Conservation (phyloP, 768 basidiomycete species). For the Chalciporus pseudorubinellus region DNA sequence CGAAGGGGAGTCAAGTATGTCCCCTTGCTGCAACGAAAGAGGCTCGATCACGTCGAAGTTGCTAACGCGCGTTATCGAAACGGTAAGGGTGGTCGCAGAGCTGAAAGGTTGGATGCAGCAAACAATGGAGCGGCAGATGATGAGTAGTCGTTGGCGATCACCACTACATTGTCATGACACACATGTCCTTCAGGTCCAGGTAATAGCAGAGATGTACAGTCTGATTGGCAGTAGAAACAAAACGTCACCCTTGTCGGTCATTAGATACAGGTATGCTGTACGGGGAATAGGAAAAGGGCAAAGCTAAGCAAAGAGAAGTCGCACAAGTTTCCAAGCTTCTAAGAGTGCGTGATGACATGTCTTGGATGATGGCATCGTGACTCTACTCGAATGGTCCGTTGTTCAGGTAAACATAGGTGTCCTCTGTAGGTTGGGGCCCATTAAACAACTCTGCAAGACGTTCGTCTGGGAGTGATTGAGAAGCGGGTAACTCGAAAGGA, state of each 20-base stretch:
- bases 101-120: conserved; percentile 30
- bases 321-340: background rate
- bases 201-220: background rate
- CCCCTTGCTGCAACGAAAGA: conserved; percentile 61
- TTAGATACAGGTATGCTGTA: conserved; percentile 11
- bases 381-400: conserved; percentile 41
- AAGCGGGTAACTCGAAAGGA: background rate
- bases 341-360: conserved; percentile 1
- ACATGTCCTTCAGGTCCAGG: too few species aligned
- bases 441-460: conserved; percentile 61
- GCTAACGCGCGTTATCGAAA: conserved; percentile 77
- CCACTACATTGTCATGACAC: too few species aligned
- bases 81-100: conserved; percentile 56
- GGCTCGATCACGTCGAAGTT: conserved; percentile 68
- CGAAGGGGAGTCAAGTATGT: conserved; percentile 62
- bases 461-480: conserved; percentile 44
- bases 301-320: conserved; percentile 16
- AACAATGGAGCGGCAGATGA: background rate
- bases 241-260: conserved; percentile 13
- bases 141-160: conserved; percentile 10
- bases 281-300: conserved; percentile 6
- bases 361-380: conserved; percentile 1
- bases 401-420: conserved; percentile 66
- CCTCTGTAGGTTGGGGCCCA: conserved; percentile 66
- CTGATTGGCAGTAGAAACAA: background rate